Conservation (phyloP, 2,329 filamentous ascomycete species). For the Colletotrichum lini region DNA sequence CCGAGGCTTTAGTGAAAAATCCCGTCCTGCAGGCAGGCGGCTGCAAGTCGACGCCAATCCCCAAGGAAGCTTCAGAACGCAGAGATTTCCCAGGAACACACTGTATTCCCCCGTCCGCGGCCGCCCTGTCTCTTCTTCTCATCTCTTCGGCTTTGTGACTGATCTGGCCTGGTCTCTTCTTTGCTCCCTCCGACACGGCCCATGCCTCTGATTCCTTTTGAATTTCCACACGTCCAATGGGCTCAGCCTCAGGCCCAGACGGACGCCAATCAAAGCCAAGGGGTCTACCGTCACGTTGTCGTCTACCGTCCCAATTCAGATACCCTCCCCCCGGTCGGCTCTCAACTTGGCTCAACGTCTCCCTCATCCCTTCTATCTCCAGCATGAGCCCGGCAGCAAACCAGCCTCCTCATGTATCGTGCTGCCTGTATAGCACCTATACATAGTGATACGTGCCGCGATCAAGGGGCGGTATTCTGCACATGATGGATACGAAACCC, state of each 20-base stretch:
- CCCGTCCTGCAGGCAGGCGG: background rate
- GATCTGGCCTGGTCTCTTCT: background rate
- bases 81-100: background rate
- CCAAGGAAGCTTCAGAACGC: conserved; percentile 9
- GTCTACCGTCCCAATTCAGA: background rate
- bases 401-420: background rate
- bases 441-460: background rate
- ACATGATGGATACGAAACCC: conserved; percentile 32
- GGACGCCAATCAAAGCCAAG: conserved; percentile 3
- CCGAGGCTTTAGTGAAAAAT: conserved; percentile 20
- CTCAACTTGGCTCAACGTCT: background rate
- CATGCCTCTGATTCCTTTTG: background rate
- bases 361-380: background rate
- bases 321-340: background rate
- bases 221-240: conserved; percentile 6
- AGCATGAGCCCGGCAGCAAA: too few relatives aligned
- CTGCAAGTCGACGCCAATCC: conserved; percentile 33
- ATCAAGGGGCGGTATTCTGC: conserved; percentile 20
- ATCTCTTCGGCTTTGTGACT: background rate
- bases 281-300: background rate
- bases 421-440: background rate
- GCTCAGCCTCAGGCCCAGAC: conserved; percentile 2
- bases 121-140: background rate
- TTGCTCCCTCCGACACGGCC: background rate
- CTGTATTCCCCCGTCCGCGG: background rate